Evolutionary conservation across 345 rosid genomes (phyloP).

Genomic region (Syzygium aqueum): DNA sequence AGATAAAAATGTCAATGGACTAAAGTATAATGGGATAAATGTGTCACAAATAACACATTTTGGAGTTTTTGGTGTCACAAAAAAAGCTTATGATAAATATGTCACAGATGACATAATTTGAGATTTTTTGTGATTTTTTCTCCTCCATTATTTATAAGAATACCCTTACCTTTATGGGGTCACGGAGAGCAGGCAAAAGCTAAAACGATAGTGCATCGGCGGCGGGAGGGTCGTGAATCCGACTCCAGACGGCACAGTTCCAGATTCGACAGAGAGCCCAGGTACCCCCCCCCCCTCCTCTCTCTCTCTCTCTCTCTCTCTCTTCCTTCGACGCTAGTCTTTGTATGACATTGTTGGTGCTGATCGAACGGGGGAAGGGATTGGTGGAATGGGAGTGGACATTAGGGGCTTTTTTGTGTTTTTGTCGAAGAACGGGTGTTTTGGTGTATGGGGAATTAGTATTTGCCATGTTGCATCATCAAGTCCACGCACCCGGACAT

Average conservation of each 20-base stretch:
- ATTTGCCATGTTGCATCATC: too few relatives aligned
- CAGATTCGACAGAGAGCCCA: conserved; percentile 45
- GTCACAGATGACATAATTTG: too few relatives aligned
- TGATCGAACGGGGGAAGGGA: background rate
- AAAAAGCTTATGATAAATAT: too few relatives aligned
- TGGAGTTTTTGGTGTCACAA: too few relatives aligned
- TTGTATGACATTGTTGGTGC: background rate
- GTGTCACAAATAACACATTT: too few relatives aligned
- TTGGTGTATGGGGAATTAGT: background rate
- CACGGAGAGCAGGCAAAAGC: background rate
- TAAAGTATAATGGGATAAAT: too few relatives aligned
- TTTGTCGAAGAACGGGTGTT: background rate
- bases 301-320: background rate
- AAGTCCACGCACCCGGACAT: background rate
- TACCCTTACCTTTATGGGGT: background rate
- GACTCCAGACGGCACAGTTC: conserved; percentile 44
- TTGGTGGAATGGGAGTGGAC: background rate
- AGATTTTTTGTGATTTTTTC: too few relatives aligned
- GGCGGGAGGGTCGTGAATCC: conserved; percentile 37
- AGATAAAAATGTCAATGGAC: too few relatives aligned
- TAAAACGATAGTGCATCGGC: conserved; percentile 31
- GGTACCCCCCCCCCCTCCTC: conserved; percentile 31
- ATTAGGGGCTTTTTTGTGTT: background rate
- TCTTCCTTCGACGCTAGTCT: background rate
- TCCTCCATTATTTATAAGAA: background rate